Evolutionary conservation across 2,329 filamentous ascomycete genomes (phyloP).

Genomic region (Penicillium brasilianum): DNA sequence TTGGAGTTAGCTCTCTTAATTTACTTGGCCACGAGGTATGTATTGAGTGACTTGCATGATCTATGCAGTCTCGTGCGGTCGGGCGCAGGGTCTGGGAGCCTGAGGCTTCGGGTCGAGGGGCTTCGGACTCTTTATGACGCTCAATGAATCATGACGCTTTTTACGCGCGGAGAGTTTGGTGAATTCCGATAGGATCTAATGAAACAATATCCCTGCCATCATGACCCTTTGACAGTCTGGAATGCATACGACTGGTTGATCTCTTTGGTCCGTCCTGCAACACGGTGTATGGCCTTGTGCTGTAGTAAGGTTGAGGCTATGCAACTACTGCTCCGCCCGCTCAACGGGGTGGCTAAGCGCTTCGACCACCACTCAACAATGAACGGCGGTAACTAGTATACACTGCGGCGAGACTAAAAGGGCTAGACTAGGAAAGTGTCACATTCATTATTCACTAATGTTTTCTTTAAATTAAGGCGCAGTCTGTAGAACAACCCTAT

Average conservation of each 20-base stretch:
- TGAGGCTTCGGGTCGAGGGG: not conserved
- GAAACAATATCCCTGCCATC: not conserved
- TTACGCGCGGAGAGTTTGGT: not conserved
- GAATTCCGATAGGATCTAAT: not conserved
- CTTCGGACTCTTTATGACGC: not conserved
- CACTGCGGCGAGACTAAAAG: not conserved
- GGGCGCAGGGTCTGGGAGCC: not conserved
- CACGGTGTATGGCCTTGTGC: not conserved
- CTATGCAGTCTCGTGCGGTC: not conserved
- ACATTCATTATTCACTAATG: not conserved
- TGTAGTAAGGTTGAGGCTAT: conserved; percentile 1
- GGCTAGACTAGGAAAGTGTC: not conserved
- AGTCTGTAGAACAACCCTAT: not conserved
- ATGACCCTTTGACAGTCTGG: not conserved
- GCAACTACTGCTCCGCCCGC: not conserved
- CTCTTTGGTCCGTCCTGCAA: not conserved
- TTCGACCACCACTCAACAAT: not conserved
- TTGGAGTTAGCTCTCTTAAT: not conserved
- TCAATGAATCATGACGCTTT: conserved; percentile 1
- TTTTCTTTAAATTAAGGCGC: not conserved
- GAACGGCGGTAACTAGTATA: not conserved
- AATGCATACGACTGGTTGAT: not conserved
- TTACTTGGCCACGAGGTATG: too few relatives aligned
- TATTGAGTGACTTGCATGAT: not conserved
- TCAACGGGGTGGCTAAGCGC: not conserved